Evolutionary conservation across 176 grass and related monocot species (phyloP).

Genomic region (Oryza coarctata): DNA sequence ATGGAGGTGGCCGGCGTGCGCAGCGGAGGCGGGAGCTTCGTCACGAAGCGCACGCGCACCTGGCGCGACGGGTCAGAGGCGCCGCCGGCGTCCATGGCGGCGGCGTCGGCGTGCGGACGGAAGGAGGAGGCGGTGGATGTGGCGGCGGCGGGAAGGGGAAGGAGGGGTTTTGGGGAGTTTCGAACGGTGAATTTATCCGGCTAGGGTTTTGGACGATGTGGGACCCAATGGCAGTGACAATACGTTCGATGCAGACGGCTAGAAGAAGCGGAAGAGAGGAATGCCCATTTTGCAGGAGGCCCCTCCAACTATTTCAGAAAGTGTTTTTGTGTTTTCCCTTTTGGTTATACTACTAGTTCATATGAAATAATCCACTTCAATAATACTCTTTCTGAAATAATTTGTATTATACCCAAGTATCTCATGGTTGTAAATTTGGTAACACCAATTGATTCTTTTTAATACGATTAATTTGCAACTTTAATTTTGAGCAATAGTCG

Average conservation of each 20-base stretch:
- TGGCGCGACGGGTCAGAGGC: slow-evolving; percentile 60
- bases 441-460: too few relatives aligned
- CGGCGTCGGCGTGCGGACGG: neutral
- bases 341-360: too few relatives aligned
- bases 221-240: neutral
- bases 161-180: slow-evolving; percentile 29
- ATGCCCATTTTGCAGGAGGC: neutral
- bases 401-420: too few relatives aligned
- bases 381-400: too few relatives aligned
- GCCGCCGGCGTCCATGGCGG: slow-evolving; percentile 39
- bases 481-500: too few relatives aligned
- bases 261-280: too few relatives aligned
- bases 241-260: neutral
- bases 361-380: too few relatives aligned
- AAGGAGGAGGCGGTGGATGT: neutral
- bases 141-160: slow-evolving; percentile 46
- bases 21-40: slow-evolving; percentile 58
- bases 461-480: too few relatives aligned
- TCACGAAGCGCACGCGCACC: slow-evolving; percentile 87
- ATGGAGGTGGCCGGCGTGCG: slow-evolving; percentile 51
- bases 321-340: neutral
- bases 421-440: too few relatives aligned
- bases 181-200: slow-evolving; percentile 15
- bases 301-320: neutral
- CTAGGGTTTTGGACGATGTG: slow-evolving; percentile 46